Percentiles rank a stretch among this genome's conserved stretches.
These are phyloP conservation scores for Termitomyces sp. DNA, from an alignment of 768 basidiomycete genomes.

Conservation along the genomic window DNA sequence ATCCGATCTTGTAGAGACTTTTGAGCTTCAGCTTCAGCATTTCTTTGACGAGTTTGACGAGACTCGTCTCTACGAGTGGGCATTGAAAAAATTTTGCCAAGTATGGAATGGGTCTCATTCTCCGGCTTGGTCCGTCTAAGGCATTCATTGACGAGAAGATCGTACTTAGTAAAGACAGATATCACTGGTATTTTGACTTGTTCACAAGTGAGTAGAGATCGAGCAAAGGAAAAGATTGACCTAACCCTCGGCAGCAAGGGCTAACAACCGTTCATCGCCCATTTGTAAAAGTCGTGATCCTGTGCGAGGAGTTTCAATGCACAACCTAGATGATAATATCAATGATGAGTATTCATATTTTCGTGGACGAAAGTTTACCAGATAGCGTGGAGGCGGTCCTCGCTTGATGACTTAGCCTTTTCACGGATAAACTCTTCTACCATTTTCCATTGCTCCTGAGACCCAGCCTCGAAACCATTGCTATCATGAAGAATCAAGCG, in stretches of 20 bases:
- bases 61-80: not conserved
- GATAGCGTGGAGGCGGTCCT: not conserved
- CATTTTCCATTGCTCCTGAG: slow-evolving; percentile 14
- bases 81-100: not conserved
- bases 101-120: not conserved
- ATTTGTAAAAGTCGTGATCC: not conserved
- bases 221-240: not conserved
- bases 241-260: slow-evolving; percentile 8
- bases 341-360: not conserved
- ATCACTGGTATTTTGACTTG: slow-evolving; percentile 23
- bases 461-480: slow-evolving; percentile 26
- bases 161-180: slow-evolving; percentile 28
- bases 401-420: not conserved
- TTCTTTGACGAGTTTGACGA: not conserved
- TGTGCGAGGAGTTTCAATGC: slow-evolving; percentile 1
- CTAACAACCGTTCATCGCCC: not conserved
- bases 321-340: not conserved
- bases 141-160: slow-evolving; percentile 15
- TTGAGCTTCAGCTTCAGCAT: not conserved
- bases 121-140: not conserved
- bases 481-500: slow-evolving; percentile 26
- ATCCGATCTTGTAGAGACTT: not conserved
- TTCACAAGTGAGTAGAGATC: not conserved
- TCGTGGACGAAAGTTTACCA: not conserved
- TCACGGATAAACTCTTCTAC: slow-evolving; percentile 20